These are phyloP conservation scores for Nematocida homosporus DNA, from an alignment of 371 early-diverging fungal genomes.

Conservation along the genomic window DNA sequence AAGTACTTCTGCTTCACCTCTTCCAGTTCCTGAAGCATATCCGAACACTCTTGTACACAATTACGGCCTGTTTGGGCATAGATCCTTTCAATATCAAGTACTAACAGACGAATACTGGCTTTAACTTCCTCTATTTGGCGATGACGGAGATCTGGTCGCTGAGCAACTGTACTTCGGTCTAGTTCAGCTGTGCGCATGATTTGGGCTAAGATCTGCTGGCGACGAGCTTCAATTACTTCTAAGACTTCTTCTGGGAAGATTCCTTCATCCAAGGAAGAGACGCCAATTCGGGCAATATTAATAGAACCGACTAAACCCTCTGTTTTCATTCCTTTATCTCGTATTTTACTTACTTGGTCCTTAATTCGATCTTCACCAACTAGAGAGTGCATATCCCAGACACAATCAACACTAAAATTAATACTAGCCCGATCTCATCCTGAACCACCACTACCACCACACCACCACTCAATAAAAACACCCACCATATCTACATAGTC, in stretches of 20 bases:
- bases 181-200: neutral
- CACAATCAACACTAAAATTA: neutral
- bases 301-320: conserved; percentile 2
- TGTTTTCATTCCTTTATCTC: neutral
- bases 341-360: neutral
- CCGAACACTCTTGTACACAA: conserved; percentile 23
- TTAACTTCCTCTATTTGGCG: neutral
- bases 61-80: conserved; percentile 22
- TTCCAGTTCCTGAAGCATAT: conserved; percentile 22
- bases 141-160: neutral
- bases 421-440: neutral
- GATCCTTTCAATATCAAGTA: conserved; percentile 36
- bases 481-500: neutral
- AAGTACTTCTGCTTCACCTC: neutral
- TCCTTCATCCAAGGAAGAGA: conserved; percentile 29
- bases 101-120: conserved; percentile 1
- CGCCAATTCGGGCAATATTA: neutral
- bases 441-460: neutral
- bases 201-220: conserved; percentile 5
- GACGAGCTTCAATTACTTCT: conserved; percentile 8
- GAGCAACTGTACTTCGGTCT: neutral
- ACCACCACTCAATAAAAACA: neutral
- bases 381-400: neutral
- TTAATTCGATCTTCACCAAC: neutral
- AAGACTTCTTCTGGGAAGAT: conserved; percentile 35